These are phyloP conservation scores for Selaginella moellendorffii DNA, from an alignment of 75 land plant genomes.

Conservation along the genomic window DNA sequence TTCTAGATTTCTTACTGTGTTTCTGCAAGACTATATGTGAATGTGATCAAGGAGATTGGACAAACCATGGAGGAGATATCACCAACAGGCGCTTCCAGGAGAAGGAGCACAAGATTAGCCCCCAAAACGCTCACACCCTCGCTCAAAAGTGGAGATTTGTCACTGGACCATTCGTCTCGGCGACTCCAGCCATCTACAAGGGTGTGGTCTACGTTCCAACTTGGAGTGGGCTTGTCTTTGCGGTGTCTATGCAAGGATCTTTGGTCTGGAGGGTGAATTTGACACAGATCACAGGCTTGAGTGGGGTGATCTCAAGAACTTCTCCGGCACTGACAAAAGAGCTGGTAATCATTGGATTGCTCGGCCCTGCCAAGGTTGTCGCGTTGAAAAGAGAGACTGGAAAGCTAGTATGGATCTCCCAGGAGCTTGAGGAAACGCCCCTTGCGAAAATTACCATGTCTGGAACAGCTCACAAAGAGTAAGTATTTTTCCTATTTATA, in stretches of 20 bases:
- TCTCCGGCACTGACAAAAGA: slow-evolving; percentile 15
- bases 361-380: slow-evolving; percentile 25
- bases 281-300: slow-evolving; percentile 11
- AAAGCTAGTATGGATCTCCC: slow-evolving; percentile 20
- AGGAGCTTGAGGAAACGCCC: slow-evolving; percentile 16
- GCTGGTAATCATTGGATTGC: slow-evolving; percentile 23
- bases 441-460: slow-evolving; percentile 25
- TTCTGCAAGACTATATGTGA: too few relatives aligned
- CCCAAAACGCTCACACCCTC: background rate
- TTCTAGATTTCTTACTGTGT: too few relatives aligned
- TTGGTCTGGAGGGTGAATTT: slow-evolving; percentile 27
- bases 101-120: background rate
- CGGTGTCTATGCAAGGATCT: slow-evolving; percentile 17
- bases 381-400: slow-evolving; percentile 20
- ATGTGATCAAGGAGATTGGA: too few relatives aligned
- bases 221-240: slow-evolving; percentile 13
- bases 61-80: background rate
- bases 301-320: slow-evolving; percentile 16
- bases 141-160: background rate
- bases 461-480: slow-evolving; percentile 31
- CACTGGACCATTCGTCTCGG: background rate
- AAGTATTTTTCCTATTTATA: slow-evolving; percentile 2
- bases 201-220: background rate
- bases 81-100: background rate
- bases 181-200: background rate